phyloP scores from a whole-genome alignment of 495 filamentous ascomycete genomes.

The Lophiotrema nucula region DNA sequence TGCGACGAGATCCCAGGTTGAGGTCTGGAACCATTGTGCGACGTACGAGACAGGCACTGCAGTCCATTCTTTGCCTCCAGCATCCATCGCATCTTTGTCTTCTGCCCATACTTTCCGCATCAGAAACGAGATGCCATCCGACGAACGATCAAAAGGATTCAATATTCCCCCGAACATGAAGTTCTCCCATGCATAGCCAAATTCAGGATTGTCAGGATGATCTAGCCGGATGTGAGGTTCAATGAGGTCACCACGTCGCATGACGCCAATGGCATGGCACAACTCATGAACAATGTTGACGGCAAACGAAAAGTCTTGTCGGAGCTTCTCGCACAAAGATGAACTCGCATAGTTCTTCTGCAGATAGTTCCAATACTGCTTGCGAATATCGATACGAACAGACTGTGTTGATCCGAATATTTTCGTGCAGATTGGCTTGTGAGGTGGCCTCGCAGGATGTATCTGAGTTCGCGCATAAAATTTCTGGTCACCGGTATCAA shows the following conservation, averaged over 20 bases:
- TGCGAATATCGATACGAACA: slow-evolving; percentile 16
- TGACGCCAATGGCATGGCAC: slow-evolving; percentile 25
- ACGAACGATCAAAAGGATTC: slow-evolving; percentile 23
- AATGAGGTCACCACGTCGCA: slow-evolving; percentile 22
- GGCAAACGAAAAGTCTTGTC: slow-evolving; percentile 26
- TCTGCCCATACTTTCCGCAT: slow-evolving; percentile 21
- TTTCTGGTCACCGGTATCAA: neutral
- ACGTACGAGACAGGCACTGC: slow-evolving; percentile 22
- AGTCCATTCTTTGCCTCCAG: slow-evolving; percentile 18
- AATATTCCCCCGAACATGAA: slow-evolving; percentile 27
- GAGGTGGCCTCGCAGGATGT: neutral
- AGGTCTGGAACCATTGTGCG: slow-evolving; percentile 27
- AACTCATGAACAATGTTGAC: slow-evolving; percentile 24
- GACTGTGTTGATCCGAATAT: slow-evolving; percentile 6
- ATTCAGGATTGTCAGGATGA: slow-evolving; percentile 14
- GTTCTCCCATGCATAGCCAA: slow-evolving; percentile 27
- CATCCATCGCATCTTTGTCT: neutral
- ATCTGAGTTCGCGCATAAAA: slow-evolving; percentile 10
- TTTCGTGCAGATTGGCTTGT: neutral
- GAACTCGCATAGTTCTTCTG: slow-evolving; percentile 8
- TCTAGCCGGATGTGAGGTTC: slow-evolving; percentile 19
- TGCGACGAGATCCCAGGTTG: slow-evolving; percentile 22
- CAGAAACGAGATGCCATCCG: slow-evolving; percentile 2
- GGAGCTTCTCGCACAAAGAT: slow-evolving; percentile 16
- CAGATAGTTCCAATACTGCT: neutral